Conservation (phyloP, 228 moss, liverwort and hornwort genomes). For the Sphagnum fallax region DNA sequence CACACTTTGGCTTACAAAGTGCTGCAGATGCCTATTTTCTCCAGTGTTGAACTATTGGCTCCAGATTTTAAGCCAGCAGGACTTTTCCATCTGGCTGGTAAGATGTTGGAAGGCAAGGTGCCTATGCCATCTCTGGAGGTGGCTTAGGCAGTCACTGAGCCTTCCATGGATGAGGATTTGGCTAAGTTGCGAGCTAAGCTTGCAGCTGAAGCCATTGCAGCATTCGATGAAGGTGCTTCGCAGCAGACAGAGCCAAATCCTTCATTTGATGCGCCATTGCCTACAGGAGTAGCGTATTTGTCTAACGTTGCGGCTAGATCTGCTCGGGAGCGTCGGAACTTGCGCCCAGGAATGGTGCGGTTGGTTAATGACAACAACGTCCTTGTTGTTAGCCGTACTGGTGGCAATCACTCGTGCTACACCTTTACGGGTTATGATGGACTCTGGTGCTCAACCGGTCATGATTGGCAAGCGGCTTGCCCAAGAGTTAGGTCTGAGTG, state of each 20-base stretch:
- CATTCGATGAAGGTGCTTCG: not conserved
- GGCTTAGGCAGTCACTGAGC: not conserved
- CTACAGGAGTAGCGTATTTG: not conserved
- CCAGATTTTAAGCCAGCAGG: slow-evolving; percentile 3
- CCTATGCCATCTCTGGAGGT: slow-evolving; percentile 1
- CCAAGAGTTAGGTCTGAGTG: not conserved
- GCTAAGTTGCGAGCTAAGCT: not conserved
- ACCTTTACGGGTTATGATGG: slow-evolving; percentile 1
- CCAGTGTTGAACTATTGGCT: slow-evolving; percentile 1
- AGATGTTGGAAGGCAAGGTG: slow-evolving; percentile 7
- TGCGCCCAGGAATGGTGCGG: not conserved
- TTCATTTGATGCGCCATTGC: not conserved
- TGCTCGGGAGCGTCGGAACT: not conserved
- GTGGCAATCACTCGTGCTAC: not conserved
- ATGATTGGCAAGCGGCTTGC: slow-evolving; percentile 8
- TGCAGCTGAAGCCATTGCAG: not conserved
- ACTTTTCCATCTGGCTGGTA: slow-evolving; percentile 3
- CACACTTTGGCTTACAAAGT: not conserved
- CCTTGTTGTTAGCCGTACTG: slow-evolving; percentile 1
- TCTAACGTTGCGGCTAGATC: not conserved
- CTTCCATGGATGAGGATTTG: not conserved
- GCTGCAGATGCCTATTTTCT: not conserved
- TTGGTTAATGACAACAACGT: not conserved
- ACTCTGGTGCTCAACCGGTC: slow-evolving; percentile 4
- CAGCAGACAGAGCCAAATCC: not conserved